phyloP scores from a whole-genome alignment of 2,329 filamentous ascomycete genomes.

The Pseudogymnoascus sp. region DNA sequence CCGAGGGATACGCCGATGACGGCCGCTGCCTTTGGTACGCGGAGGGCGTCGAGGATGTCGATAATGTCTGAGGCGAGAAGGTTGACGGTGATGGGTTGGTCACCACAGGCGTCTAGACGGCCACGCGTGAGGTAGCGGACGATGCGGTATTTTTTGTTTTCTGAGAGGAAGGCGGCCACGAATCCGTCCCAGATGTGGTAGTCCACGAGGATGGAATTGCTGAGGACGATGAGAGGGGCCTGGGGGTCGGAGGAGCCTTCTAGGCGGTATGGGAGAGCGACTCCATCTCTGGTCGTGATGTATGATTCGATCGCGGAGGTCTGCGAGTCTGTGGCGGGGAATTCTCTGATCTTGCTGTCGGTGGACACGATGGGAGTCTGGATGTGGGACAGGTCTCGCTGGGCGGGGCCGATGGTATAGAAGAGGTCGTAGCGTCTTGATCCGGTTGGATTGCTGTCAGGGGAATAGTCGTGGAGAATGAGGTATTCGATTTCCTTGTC shows the following conservation, averaged over 20 bases:
- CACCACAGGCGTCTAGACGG: slow-evolving; percentile 19
- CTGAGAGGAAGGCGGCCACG: slow-evolving; percentile 36
- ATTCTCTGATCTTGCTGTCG: slow-evolving; percentile 4
- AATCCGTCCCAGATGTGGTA: slow-evolving; percentile 77
- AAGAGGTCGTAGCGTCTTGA: slow-evolving; percentile 63
- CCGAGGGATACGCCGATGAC: slow-evolving; percentile 76
- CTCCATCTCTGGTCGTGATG: slow-evolving; percentile 61
- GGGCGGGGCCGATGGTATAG: slow-evolving; percentile 72
- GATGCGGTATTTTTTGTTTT: slow-evolving; percentile 53
- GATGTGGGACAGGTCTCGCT: slow-evolving; percentile 59
- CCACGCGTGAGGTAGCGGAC: slow-evolving; percentile 75
- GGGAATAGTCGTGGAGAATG: slow-evolving; percentile 66
- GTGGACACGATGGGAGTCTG: slow-evolving; percentile 26
- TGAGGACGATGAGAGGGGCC: slow-evolving; percentile 68
- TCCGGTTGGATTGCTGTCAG: slow-evolving; percentile 60
- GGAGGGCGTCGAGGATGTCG: slow-evolving; percentile 60
- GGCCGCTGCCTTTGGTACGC: slow-evolving; percentile 58
- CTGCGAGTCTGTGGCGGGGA: slow-evolving; percentile 42
- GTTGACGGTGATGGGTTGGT: slow-evolving; percentile 36
- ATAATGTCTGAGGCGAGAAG: slow-evolving; percentile 63
- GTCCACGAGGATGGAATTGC: slow-evolving; percentile 74
- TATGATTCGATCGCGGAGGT: slow-evolving; percentile 57
- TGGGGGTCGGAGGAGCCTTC: slow-evolving; percentile 62
- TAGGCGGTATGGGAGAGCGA: slow-evolving; percentile 65
- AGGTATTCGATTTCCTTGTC: slow-evolving; percentile 53